A percentile compares a stretch with the other conserved stretches of the same genome.
Conservation (phyloP, 139 green algal species). For the Deuterostichococcus epilithicus region DNA sequence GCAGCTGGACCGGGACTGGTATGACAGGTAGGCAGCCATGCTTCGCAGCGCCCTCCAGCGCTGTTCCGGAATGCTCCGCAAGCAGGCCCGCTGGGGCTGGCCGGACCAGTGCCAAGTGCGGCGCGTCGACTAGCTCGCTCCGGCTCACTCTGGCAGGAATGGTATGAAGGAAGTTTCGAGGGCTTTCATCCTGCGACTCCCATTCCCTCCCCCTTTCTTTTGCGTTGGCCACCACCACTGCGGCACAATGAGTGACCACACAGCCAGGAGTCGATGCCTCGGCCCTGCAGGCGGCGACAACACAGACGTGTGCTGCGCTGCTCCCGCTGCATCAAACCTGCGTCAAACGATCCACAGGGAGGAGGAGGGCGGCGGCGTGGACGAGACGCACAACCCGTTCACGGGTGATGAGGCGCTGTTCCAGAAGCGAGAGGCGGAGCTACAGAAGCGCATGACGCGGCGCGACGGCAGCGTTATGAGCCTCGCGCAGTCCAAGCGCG, state of each 20-base stretch:
- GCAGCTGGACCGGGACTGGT: conserved; percentile 84
- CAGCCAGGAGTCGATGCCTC: not conserved
- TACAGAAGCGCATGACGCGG: conserved; percentile 53
- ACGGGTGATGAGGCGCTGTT: conserved; percentile 42
- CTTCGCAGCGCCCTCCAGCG: not conserved
- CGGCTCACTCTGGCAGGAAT: not conserved
- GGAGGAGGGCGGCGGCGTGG: conserved; percentile 64
- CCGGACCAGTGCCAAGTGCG: no score
- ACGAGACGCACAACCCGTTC: conserved; percentile 63
- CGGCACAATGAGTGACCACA: not conserved
- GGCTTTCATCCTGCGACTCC: not conserved
- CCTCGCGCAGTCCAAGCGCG: conserved; percentile 77
- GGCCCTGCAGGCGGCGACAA: not conserved
- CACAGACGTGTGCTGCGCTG: not conserved
- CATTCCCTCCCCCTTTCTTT: not conserved
- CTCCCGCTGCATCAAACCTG: not conserved
- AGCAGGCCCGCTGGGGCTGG: no score
- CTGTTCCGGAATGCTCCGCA: not conserved
- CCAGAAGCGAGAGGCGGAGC: conserved; percentile 57
- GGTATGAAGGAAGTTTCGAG: not conserved
- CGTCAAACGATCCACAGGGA: conserved; percentile 62
- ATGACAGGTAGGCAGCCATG: not conserved
- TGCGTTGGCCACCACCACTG: not conserved
- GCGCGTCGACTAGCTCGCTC: not conserved
- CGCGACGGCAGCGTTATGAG: conserved; percentile 86